Conservation (phyloP, 2,329 filamentous ascomycete genomes). For the Phoma sp. region DNA sequence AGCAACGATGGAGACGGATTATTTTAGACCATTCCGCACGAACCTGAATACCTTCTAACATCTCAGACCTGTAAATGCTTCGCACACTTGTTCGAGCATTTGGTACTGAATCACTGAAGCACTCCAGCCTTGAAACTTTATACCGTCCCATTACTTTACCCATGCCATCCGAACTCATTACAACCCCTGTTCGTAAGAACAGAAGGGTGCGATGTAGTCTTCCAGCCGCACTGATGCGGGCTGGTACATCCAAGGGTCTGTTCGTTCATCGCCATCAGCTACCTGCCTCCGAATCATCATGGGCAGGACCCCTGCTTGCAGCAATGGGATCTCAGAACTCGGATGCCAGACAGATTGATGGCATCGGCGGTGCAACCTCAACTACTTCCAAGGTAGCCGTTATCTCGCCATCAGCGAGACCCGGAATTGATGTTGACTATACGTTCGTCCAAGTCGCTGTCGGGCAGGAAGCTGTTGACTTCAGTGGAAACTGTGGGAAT, state of each 20-base stretch:
- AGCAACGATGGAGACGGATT: not conserved
- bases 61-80: not conserved
- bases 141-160: not conserved
- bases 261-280: constrained; percentile 58
- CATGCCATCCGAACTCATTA: not conserved
- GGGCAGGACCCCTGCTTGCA: constrained; percentile 63
- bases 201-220: constrained; percentile 31
- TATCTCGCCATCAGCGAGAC: constrained; percentile 58
- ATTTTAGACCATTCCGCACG: not conserved
- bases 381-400: constrained; percentile 75
- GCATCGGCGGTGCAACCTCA: constrained; percentile 72
- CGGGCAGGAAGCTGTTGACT: constrained; percentile 66
- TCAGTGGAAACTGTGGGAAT: constrained; percentile 76
- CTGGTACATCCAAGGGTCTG: constrained; percentile 51
- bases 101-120: not conserved
- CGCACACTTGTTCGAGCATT: not conserved
- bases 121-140: not conserved
- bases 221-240: constrained; percentile 50
- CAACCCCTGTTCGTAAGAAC: not conserved
- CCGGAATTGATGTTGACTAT: constrained; percentile 67
- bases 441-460: constrained; percentile 76
- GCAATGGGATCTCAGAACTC: constrained; percentile 71
- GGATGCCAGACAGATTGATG: constrained; percentile 73
- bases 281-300: constrained; percentile 55
- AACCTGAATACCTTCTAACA: not conserved